A percentile compares a stretch with the other conserved stretches of the same genome.
phyloP scores from a whole-genome alignment of 352 stramenopile species.

The Saprolegnia diclina region DNA sequence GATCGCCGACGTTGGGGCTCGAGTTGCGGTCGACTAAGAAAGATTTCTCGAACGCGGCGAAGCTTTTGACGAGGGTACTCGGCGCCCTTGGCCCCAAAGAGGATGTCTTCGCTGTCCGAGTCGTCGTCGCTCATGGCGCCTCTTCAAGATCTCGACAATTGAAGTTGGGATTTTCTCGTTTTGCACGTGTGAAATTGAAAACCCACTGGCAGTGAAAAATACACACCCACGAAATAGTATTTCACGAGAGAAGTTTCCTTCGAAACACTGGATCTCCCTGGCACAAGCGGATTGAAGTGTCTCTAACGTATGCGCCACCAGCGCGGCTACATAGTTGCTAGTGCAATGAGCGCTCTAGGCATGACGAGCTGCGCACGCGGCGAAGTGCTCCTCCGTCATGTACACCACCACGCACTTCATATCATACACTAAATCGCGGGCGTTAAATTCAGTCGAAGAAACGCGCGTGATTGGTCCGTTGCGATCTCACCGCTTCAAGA shows the following conservation, averaged over 20 bases:
- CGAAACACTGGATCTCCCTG: neutral
- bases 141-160: slow-evolving; percentile 11
- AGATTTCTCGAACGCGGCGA: slow-evolving; percentile 14
- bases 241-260: neutral
- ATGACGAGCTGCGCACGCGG: too few relatives aligned
- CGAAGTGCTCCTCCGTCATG: too few relatives aligned
- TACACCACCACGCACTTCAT: too few relatives aligned
- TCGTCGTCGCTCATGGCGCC: slow-evolving; percentile 10
- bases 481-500: neutral
- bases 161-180: neutral
- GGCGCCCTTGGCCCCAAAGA: neutral
- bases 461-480: neutral
- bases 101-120: slow-evolving; percentile 8
- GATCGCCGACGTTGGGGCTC: neutral
- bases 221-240: neutral
- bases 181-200: neutral
- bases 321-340: too few relatives aligned
- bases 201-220: neutral
- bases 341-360: too few relatives aligned
- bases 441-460: too few relatives aligned
- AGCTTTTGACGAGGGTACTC: slow-evolving; percentile 19
- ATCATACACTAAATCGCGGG: too few relatives aligned
- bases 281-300: neutral
- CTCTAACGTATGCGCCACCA: neutral
- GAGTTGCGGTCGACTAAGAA: neutral